phyloP scores from a whole-genome alignment of 345 rosid genomes.

The Aurinia saxatilis region DNA sequence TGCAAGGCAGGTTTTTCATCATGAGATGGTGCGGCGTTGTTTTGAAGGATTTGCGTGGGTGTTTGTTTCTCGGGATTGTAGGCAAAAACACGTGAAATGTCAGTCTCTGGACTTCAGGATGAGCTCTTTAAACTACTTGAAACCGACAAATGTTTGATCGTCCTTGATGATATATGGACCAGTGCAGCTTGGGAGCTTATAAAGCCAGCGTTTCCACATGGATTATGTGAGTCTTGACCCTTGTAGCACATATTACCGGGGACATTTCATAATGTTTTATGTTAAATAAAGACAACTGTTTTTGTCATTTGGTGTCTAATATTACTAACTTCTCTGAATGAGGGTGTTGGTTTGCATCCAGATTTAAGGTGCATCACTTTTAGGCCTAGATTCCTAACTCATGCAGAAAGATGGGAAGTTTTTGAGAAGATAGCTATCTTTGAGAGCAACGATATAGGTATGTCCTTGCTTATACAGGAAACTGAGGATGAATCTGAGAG shows the following conservation, averaged over 20 bases:
- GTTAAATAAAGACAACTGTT: too few relatives aligned
- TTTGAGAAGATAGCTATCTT: conserved; percentile 26
- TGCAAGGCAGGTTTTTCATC: conserved; percentile 29
- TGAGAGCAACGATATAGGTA: conserved; percentile 19
- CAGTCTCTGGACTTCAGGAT: conserved; percentile 2
- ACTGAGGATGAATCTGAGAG: too few relatives aligned
- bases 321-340: conserved; percentile 38
- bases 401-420: conserved; percentile 34
- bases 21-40: conserved; percentile 7
- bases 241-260: too few relatives aligned
- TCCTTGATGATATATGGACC: conserved; percentile 43
- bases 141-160: conserved; percentile 29
- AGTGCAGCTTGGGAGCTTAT: conserved; percentile 31
- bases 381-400: conserved; percentile 7
- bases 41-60: conserved; percentile 35
- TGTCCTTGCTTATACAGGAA: too few relatives aligned
- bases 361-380: conserved; percentile 2
- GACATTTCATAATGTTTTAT: too few relatives aligned
- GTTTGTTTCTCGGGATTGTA: conserved; percentile 33
- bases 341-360: conserved; percentile 19
- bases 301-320: too few relatives aligned
- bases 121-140: conserved; percentile 12
- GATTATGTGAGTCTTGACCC: not conserved
- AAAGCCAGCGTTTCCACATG: conserved; percentile 21
- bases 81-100: conserved; percentile 22